phyloP scores from a whole-genome alignment of 2,329 filamentous ascomycete species.

The Xylaria sp. region DNA sequence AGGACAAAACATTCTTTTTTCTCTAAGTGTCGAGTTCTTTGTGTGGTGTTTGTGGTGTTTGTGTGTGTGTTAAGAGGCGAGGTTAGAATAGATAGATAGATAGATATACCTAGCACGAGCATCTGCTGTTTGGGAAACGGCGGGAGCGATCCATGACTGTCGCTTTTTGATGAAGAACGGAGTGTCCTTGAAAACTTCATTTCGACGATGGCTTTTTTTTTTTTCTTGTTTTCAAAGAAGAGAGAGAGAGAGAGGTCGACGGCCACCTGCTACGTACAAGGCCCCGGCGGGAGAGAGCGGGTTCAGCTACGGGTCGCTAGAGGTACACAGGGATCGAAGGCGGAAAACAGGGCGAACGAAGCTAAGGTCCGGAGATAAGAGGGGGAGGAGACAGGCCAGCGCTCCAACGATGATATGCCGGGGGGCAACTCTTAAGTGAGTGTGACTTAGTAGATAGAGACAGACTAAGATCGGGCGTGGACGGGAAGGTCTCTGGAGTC shows the following conservation, averaged over 20 bases:
- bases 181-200: slow-evolving; percentile 27
- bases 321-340: too few relatives aligned
- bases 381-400: slow-evolving; percentile 1
- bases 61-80: too few relatives aligned
- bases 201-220: slow-evolving; percentile 3
- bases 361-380: slow-evolving; percentile 7
- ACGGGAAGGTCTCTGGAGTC: slow-evolving; percentile 5
- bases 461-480: slow-evolving; percentile 11
- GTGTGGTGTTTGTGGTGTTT: too few relatives aligned
- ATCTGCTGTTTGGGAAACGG: slow-evolving; percentile 36
- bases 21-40: too few relatives aligned
- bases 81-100: slow-evolving; percentile 10
- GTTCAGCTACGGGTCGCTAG: too few relatives aligned
- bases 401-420: slow-evolving; percentile 6
- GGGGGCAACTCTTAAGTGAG: background rate
- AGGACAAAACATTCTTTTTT: background rate
- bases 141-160: slow-evolving; percentile 20
- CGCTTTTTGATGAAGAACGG: slow-evolving; percentile 16
- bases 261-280: too few relatives aligned
- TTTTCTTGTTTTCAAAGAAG: background rate
- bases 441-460: slow-evolving; percentile 4
- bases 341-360: too few relatives aligned
- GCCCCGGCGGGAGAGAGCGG: too few relatives aligned
- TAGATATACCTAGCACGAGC: slow-evolving; percentile 34
- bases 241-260: background rate